Evolutionary conservation across 2,329 filamentous ascomycete species (phyloP).

Genomic region (Penicillium sp.): DNA sequence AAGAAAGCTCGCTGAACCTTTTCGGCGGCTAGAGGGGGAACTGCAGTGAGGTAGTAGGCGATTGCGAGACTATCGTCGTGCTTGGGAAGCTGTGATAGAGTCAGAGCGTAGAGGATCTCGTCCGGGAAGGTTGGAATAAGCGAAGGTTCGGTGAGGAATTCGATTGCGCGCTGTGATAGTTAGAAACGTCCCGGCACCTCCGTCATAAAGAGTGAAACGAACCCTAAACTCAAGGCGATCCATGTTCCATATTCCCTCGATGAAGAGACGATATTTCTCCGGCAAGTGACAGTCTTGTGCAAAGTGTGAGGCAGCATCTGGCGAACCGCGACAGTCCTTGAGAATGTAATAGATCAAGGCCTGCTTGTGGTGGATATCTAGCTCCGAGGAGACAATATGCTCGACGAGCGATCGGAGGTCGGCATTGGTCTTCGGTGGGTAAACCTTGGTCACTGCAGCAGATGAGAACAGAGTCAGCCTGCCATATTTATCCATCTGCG

Average conservation of each 20-base stretch:
- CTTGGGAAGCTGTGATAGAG: slow-evolving; percentile 58
- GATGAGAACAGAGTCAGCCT: slow-evolving; percentile 10
- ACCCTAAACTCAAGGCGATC: slow-evolving; percentile 71
- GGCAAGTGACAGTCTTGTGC: slow-evolving; percentile 67
- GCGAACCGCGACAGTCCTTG: slow-evolving; percentile 66
- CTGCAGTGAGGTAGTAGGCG: slow-evolving; percentile 76
- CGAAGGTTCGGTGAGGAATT: slow-evolving; percentile 76
- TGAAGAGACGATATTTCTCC: slow-evolving; percentile 75
- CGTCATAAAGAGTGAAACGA: slow-evolving; percentile 16
- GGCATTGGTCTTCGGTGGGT: slow-evolving; percentile 71
- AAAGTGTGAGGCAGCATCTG: slow-evolving; percentile 60
- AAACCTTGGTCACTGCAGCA: slow-evolving; percentile 60
- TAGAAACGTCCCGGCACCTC: background rate
- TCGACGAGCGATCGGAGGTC: slow-evolving; percentile 70
- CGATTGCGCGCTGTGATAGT: slow-evolving; percentile 61
- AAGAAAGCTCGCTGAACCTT: slow-evolving; percentile 69
- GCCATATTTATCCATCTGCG: slow-evolving; percentile 2
- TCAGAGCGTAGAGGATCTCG: slow-evolving; percentile 72
- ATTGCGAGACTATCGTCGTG: slow-evolving; percentile 67
- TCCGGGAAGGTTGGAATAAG: slow-evolving; percentile 80
- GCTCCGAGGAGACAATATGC: slow-evolving; percentile 65
- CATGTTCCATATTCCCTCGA: slow-evolving; percentile 79
- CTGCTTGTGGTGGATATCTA: slow-evolving; percentile 75
- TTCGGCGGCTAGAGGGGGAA: slow-evolving; percentile 68
- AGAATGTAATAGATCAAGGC: slow-evolving; percentile 83